Evolutionary conservation across 177 flowering plant species (phyloP).

Genomic region (Vitis hybrid): DNA sequence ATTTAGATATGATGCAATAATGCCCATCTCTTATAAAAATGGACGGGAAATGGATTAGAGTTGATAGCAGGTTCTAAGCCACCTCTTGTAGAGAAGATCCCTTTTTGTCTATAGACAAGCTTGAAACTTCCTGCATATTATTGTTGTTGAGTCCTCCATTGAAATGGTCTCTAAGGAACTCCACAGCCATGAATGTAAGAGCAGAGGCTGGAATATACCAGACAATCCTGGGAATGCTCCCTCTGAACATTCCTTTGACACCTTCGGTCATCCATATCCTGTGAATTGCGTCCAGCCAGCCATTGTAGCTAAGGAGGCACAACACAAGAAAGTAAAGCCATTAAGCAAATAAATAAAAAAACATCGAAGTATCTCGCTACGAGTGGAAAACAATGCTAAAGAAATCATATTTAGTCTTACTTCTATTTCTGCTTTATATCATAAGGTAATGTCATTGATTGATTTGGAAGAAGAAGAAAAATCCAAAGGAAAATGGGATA

Average conservation of each 20-base stretch:
- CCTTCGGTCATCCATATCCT: constrained; percentile 75
- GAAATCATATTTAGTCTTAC: too few species aligned
- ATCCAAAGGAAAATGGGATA: too few species aligned
- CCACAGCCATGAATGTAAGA: constrained; percentile 92
- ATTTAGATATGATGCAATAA: constrained; percentile 12
- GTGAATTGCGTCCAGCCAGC: constrained; percentile 73
- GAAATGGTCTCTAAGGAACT: constrained; percentile 79
- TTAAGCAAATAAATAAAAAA: neutral
- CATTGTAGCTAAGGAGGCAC: constrained; percentile 54
- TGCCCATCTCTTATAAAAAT: neutral
- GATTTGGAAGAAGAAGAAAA: too few species aligned
- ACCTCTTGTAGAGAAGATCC: constrained; percentile 41
- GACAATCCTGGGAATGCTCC: constrained; percentile 80
- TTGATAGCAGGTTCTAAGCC: constrained; percentile 11
- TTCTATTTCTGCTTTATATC: too few species aligned
- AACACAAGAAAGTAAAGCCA: neutral
- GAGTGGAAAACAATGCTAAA: too few species aligned
- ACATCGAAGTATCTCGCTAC: too few species aligned
- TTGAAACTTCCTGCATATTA: constrained; percentile 37
- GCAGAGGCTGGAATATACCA: constrained; percentile 98
- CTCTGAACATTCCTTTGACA: constrained; percentile 67
- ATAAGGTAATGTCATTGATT: too few species aligned
- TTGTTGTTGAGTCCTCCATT: constrained; percentile 25
- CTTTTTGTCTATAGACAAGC: constrained; percentile 52
- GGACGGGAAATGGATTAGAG: neutral